Base-by-base conservation (phyloP, 1,284 basidiomycete species). In the Boletus sp. region DNA sequence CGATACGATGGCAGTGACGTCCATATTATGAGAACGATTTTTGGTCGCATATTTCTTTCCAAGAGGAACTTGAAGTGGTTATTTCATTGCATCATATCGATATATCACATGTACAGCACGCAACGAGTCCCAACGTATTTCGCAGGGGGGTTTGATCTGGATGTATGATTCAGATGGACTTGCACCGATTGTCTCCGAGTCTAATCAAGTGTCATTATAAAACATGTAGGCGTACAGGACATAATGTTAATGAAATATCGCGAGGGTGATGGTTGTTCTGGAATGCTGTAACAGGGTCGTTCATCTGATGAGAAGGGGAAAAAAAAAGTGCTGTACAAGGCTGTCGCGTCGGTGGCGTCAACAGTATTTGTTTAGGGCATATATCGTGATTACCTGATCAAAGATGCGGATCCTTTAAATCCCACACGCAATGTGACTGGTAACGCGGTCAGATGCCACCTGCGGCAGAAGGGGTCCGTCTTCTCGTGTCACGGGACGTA, bases 381-480 rank as follows among this genome's bases (percentile, higher is more conserved):
- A 14, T 38, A 36, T 33, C 26, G 43, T 51, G 46, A 47, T 41
- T 19, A 36, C 17, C 20, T 48, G 39, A 58, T 48, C 27, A 50
- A 43, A 46, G 41, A 34, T 41, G 46, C 40, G 47, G 45, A 27
- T 27, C 41, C 42, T 32, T 43, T 34, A 39, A 16, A 43, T 49
- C 17, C 46, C 57, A 49, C 41, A 48, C 30, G 40, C 39, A 48
- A 58, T 46, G 44, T 45, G 35, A 16, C 32, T 41, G 20, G 42
- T 23, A 51, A 33, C 44, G 37, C 19, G 32, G 42, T 65, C 51
- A 65, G 33, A 65, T 67, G 39, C 51, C 63, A 35, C 66, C 62
- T 23, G 67, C 61, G 34, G 61, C 66, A 30, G 62, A 68, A 19
- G 62, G 55, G 0, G 64, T 68, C 38, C 66, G 64, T 38, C 51